These are phyloP conservation scores for Phanerochaete sordida DNA, from an alignment of 768 basidiomycete genomes.

Conservation along the genomic window DNA sequence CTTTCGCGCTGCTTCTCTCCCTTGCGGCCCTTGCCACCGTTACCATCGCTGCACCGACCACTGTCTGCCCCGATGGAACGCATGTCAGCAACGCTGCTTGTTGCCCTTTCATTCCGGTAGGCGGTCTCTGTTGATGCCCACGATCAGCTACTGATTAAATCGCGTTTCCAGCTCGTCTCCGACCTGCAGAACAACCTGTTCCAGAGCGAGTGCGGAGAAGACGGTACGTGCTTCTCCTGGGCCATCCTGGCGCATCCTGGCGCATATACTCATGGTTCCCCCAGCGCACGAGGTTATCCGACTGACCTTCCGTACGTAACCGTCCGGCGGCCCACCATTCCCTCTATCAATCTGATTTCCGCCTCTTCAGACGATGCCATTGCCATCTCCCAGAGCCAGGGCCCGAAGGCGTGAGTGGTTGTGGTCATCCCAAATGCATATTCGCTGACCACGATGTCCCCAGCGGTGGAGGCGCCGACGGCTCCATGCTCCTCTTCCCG, in stretches of 20 bases:
- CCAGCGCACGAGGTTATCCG: background rate
- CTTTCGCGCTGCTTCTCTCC: background rate
- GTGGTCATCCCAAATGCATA: background rate
- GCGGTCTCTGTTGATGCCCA: background rate
- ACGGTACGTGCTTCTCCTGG: background rate
- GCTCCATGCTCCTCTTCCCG: slow-evolving; percentile 24
- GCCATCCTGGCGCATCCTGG: background rate
- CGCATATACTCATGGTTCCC: background rate
- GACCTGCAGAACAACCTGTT: background rate
- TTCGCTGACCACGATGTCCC: too few species aligned
- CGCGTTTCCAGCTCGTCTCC: background rate
- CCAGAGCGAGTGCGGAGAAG: background rate
- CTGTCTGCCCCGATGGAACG: slow-evolving; percentile 17
- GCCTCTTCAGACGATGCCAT: slow-evolving; percentile 3
- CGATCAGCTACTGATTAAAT: background rate
- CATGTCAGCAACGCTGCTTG: slow-evolving; percentile 14
- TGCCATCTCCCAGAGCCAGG: slow-evolving; percentile 6
- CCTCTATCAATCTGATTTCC: too few species aligned
- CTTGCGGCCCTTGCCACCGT: background rate
- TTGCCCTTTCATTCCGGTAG: slow-evolving; percentile 16
- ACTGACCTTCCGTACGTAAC: slow-evolving; percentile 3
- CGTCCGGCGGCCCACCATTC: too few species aligned
- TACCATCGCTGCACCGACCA: background rate
- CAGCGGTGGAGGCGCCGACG: slow-evolving; percentile 26
- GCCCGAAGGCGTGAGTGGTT: slow-evolving; percentile 1